These are phyloP conservation scores for Lepiota brunneoincarnata DNA, from an alignment of 768 basidiomycete species.

Conservation along the genomic window DNA sequence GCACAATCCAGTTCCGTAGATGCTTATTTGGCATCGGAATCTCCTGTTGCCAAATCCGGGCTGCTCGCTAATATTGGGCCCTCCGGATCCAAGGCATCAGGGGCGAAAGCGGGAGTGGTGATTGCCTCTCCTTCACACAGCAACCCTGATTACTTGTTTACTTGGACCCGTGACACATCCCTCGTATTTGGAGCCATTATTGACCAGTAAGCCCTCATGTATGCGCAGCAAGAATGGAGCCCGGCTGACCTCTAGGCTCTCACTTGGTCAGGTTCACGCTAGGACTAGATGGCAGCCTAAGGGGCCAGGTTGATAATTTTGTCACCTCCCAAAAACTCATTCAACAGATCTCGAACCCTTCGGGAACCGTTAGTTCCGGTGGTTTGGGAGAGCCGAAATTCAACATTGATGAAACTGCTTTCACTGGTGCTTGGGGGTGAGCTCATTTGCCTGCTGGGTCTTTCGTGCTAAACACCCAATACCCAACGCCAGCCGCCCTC, in stretches of 20 bases:
- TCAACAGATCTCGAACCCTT: slow-evolving; percentile 67
- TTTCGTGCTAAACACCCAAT: too few species aligned
- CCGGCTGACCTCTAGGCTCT: background rate
- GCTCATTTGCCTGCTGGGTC: slow-evolving; percentile 13
- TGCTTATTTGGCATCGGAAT: slow-evolving; percentile 48
- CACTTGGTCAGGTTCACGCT: slow-evolving; percentile 30
- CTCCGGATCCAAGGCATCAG: slow-evolving; percentile 47
- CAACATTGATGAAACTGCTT: slow-evolving; percentile 62
- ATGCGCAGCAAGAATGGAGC: background rate
- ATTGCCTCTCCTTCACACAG: slow-evolving; percentile 45
- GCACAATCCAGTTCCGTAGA: slow-evolving; percentile 10
- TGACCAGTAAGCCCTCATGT: slow-evolving; percentile 32
- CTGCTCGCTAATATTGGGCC: slow-evolving; percentile 76
- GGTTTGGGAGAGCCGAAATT: slow-evolving; percentile 77
- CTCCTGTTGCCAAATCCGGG: slow-evolving; percentile 59
- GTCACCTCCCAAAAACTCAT: slow-evolving; percentile 46
- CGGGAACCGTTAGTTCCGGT: slow-evolving; percentile 55
- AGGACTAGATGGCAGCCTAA: slow-evolving; percentile 48
- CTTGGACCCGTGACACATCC: slow-evolving; percentile 71
- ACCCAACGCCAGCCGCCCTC: slow-evolving; percentile 40
- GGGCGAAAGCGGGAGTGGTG: slow-evolving; percentile 51
- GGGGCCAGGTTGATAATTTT: slow-evolving; percentile 52
- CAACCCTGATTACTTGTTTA: slow-evolving; percentile 57
- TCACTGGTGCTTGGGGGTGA: slow-evolving; percentile 46
- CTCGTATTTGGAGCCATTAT: slow-evolving; percentile 54